Evolutionary conservation across 495 filamentous ascomycete species (phyloP).

Genomic region (Penicillium mononematosum): DNA sequence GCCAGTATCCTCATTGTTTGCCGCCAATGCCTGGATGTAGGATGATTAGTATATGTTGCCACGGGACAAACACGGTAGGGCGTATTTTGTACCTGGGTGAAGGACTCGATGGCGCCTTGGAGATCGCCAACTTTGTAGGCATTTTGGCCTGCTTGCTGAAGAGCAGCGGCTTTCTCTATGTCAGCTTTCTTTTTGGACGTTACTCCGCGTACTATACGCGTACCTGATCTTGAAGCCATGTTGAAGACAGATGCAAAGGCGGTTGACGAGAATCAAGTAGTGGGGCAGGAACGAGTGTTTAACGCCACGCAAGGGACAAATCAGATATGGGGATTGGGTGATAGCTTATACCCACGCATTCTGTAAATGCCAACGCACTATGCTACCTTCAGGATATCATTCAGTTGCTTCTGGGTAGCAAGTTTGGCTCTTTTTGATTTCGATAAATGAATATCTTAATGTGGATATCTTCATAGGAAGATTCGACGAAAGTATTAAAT

Average conservation of each 20-base stretch:
- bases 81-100: slow-evolving; percentile 46
- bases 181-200: neutral
- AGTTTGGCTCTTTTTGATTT: neutral
- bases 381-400: neutral
- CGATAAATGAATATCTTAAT: neutral
- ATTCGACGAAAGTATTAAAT: neutral
- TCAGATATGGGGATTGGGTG: neutral
- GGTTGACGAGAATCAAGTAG: slow-evolving; percentile 1
- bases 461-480: neutral
- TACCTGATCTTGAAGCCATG: slow-evolving; percentile 3
- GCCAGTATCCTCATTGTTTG: slow-evolving; percentile 34
- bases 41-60: neutral
- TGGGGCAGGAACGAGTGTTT: neutral
- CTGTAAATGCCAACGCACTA: neutral
- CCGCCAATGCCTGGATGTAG: slow-evolving; percentile 36
- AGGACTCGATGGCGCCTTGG: slow-evolving; percentile 40
- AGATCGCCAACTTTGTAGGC: slow-evolving; percentile 43
- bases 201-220: neutral
- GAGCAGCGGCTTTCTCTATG: slow-evolving; percentile 11
- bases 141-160: slow-evolving; percentile 40
- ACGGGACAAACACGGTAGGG: neutral
- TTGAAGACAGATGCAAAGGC: neutral
- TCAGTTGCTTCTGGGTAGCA: neutral
- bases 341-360: neutral
- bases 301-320: neutral